A percentile compares a stretch with the other conserved stretches of the same genome.
These are phyloP conservation scores for Cyclostephanos tholiformis DNA, from an alignment of 108 stramenopile genomes.

Conservation along the genomic window DNA sequence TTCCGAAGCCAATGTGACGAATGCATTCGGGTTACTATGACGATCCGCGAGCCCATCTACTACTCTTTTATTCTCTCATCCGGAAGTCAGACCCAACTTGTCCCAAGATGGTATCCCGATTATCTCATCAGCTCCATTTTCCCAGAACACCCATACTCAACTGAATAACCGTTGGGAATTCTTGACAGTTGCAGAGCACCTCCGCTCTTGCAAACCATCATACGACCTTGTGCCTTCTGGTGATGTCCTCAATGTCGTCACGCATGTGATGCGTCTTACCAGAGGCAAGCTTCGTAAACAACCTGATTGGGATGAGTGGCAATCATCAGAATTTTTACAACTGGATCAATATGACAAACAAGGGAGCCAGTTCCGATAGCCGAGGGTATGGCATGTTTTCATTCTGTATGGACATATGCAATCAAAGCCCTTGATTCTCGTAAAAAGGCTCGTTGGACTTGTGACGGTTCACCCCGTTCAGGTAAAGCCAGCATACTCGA, in stretches of 20 bases:
- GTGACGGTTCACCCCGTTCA: too few relatives aligned
- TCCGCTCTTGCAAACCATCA: not conserved
- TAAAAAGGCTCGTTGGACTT: conserved; percentile 10
- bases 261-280: not conserved
- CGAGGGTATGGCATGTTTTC: not conserved
- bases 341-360: conserved; percentile 18
- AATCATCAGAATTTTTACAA: conserved; percentile 7
- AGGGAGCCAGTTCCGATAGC: not conserved
- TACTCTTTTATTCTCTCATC: not conserved
- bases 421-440: conserved; percentile 7
- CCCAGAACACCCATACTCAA: too few relatives aligned
- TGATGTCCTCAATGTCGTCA: not conserved
- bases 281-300: not conserved
- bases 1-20: not conserved
- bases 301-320: conserved; percentile 18
- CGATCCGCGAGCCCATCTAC: too few relatives aligned
- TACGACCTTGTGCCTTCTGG: conserved; percentile 3
- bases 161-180: too few relatives aligned
- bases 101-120: not conserved
- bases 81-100: not conserved
- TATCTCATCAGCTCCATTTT: too few relatives aligned
- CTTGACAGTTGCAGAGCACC: not conserved
- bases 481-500: too few relatives aligned
- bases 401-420: conserved; percentile 13
- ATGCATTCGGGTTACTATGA: not conserved